A percentile compares a stretch with the other conserved stretches of the same genome.
Conservation (phyloP, 345 rosid genomes). For the Laguncularia racemosa region DNA sequence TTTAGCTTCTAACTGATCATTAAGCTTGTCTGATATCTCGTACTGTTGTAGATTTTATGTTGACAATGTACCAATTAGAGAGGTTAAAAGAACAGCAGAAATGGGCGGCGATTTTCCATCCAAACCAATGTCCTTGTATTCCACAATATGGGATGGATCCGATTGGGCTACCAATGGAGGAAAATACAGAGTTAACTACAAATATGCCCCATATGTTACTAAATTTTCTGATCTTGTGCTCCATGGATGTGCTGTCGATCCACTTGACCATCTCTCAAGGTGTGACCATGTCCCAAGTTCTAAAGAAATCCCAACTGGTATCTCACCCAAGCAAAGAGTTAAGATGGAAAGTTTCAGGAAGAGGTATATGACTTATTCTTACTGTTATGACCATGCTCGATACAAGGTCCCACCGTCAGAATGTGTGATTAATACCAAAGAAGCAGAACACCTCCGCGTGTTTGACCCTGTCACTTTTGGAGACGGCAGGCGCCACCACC, state of each 20-base stretch:
- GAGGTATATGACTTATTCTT: constrained; percentile 86
- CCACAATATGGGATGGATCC: constrained; percentile 97
- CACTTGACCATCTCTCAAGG: constrained; percentile 43
- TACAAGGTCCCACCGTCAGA: constrained; percentile 62
- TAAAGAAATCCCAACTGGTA: constrained; percentile 23
- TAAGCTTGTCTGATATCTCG: neutral
- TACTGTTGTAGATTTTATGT: constrained; percentile 59
- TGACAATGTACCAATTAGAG: constrained; percentile 75
- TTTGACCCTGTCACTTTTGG: constrained; percentile 88
- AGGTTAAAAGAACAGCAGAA: constrained; percentile 49
- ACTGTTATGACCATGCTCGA: constrained; percentile 76
- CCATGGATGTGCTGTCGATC: constrained; percentile 86
- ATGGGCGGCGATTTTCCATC: constrained; percentile 92
- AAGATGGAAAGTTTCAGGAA: constrained; percentile 62
- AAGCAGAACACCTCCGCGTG: constrained; percentile 48
- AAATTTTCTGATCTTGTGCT: constrained; percentile 64
- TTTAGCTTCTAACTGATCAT: too few relatives aligned
- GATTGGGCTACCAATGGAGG: constrained; percentile 98
- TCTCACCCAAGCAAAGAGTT: constrained; percentile 36
- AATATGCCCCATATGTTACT: constrained; percentile 74
- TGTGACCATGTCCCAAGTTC: constrained; percentile 40
- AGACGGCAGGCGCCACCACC: constrained; percentile 32
- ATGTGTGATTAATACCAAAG: constrained; percentile 52
- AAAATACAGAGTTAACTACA: constrained; percentile 85
- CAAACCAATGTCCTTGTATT: constrained; percentile 91